phyloP scores from a whole-genome alignment of 495 filamentous ascomycete genomes.

The Astrothelium macrocarpum region DNA sequence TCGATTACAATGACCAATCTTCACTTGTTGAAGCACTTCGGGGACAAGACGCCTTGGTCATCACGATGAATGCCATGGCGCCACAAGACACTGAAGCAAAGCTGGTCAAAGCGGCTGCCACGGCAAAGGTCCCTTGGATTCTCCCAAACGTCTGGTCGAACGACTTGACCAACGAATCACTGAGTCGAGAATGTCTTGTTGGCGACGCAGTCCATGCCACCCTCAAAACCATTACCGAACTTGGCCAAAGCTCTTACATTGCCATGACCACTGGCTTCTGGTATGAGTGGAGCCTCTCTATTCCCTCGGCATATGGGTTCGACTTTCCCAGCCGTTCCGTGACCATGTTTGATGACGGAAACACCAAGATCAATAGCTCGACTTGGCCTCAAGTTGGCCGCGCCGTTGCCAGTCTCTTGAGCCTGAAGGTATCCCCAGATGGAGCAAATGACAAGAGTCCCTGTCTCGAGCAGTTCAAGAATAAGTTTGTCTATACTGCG shows the following conservation, averaged over 20 bases:
- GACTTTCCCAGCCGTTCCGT: slow-evolving; percentile 33
- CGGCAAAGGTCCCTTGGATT: slow-evolving; percentile 51
- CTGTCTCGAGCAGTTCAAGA: slow-evolving; percentile 30
- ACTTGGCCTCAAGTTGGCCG: slow-evolving; percentile 40
- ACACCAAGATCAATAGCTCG: slow-evolving; percentile 30
- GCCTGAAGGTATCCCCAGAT: slow-evolving; percentile 36
- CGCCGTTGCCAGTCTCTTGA: slow-evolving; percentile 35
- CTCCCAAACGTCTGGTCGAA: slow-evolving; percentile 50
- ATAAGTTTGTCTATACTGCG: slow-evolving; percentile 33
- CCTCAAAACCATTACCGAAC: slow-evolving; percentile 31
- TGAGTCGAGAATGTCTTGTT: slow-evolving; percentile 32
- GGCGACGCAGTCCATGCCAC: slow-evolving; percentile 11
- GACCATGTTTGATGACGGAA: slow-evolving; percentile 43
- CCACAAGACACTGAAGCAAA: slow-evolving; percentile 36
- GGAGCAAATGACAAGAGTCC: slow-evolving; percentile 32
- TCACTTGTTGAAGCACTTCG: slow-evolving; percentile 38
- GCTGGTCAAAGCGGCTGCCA: slow-evolving; percentile 50
- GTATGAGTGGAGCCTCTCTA: slow-evolving; percentile 43
- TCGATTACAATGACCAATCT: slow-evolving; percentile 37
- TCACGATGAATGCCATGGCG: slow-evolving; percentile 41
- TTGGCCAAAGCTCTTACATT: slow-evolving; percentile 43
- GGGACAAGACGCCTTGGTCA: slow-evolving; percentile 51
- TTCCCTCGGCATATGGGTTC: slow-evolving; percentile 35
- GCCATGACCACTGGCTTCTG: slow-evolving; percentile 40
- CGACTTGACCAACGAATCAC: slow-evolving; percentile 32